phyloP scores from a whole-genome alignment of 805 yeast species.

The Metschnikowia continentalis region DNA sequence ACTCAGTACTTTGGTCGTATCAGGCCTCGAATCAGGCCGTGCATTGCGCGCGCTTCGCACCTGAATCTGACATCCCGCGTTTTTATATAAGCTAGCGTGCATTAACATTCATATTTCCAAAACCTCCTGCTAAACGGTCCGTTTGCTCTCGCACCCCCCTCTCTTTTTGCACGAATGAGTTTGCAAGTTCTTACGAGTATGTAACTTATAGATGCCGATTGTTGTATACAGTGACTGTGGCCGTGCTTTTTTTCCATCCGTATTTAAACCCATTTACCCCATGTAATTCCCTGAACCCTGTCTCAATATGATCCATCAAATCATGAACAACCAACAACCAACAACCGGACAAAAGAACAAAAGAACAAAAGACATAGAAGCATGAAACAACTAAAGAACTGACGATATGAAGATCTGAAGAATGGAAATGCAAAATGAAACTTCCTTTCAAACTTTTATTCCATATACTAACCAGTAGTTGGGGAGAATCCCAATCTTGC shows the following conservation, averaged over 20 bases:
- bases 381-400: too few species aligned
- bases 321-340: too few species aligned
- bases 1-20: not conserved
- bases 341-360: too few species aligned
- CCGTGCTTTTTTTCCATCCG: too few species aligned
- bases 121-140: not conserved
- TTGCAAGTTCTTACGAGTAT: constrained; percentile 6
- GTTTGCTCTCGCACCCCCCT: constrained; percentile 2
- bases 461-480: constrained; percentile 26
- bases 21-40: not conserved
- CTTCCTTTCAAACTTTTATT: too few species aligned
- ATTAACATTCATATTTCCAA: constrained; percentile 3
- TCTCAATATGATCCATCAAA: too few species aligned
- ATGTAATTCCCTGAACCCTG: too few species aligned
- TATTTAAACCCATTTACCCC: too few species aligned
- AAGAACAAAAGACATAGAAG: too few species aligned
- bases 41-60: constrained; percentile 1
- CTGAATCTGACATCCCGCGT: not conserved
- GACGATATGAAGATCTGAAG: too few species aligned
- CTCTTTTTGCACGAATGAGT: constrained; percentile 3
- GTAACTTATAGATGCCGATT: not conserved
- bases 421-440: too few species aligned
- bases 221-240: too few species aligned
- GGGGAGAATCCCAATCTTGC: constrained; percentile 57
- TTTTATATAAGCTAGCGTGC: constrained; percentile 4